Conservation (phyloP, 1,139 yeast genomes). For the Scheffersomyces parashehatae region DNA sequence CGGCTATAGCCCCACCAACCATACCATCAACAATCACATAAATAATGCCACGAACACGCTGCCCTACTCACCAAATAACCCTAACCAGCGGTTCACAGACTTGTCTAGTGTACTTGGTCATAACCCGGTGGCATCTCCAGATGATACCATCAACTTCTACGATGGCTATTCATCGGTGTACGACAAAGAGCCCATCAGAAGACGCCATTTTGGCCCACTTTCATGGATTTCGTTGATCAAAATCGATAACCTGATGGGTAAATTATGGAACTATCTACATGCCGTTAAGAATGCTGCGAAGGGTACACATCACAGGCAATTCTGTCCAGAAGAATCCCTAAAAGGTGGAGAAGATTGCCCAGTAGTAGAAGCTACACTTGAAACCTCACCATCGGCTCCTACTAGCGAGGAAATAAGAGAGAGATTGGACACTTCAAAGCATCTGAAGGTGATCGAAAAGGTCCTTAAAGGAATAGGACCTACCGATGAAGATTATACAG, state of each 20-base stretch:
- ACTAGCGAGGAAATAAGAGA: background rate
- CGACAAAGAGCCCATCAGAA: slow-evolving; percentile 23
- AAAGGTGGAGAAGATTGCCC: too few species aligned
- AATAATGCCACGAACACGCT: too few species aligned
- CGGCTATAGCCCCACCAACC: background rate
- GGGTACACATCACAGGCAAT: too few species aligned
- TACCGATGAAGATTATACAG: slow-evolving; percentile 2
- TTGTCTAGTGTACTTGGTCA: slow-evolving; percentile 3
- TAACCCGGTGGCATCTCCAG: slow-evolving; percentile 16
- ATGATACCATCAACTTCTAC: slow-evolving; percentile 34
- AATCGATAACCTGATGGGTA: slow-evolving; percentile 21
- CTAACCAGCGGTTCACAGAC: too few species aligned
- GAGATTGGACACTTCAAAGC: background rate
- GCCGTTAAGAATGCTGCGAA: background rate
- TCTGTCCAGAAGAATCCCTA: too few species aligned
- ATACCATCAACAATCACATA: background rate
- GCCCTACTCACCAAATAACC: too few species aligned
- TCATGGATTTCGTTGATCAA: slow-evolving; percentile 35
- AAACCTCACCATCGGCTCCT: too few species aligned
- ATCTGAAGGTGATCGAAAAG: background rate
- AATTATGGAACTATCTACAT: slow-evolving; percentile 19
- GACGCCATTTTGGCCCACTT: slow-evolving; percentile 33
- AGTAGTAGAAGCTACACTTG: too few species aligned
- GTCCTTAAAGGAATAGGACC: background rate
- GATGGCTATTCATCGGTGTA: slow-evolving; percentile 30